Evolutionary conservation across 331 rosid species (phyloP).

Genomic region (Acacia pycnantha): DNA sequence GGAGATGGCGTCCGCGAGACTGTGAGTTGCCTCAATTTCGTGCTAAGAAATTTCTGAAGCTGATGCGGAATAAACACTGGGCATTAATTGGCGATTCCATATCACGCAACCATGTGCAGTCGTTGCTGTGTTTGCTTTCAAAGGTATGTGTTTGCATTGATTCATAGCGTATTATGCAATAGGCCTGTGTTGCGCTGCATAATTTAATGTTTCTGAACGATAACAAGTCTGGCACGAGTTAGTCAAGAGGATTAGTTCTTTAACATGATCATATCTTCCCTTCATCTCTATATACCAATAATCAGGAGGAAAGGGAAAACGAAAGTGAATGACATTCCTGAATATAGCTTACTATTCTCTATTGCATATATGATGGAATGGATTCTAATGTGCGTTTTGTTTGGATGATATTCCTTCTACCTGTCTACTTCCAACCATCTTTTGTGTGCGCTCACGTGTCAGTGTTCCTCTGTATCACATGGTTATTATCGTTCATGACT

Average conservation of each 20-base stretch:
- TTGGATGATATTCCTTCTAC: background rate
- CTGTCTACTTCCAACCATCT: background rate
- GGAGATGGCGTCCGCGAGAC: slow-evolving; percentile 85
- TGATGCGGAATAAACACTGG: slow-evolving; percentile 83
- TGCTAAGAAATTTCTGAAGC: slow-evolving; percentile 60
- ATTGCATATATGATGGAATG: background rate
- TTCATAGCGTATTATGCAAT: background rate
- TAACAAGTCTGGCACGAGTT: background rate
- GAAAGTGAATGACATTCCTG: background rate
- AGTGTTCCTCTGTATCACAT: background rate
- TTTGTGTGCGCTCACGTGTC: background rate
- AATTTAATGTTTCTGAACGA: background rate
- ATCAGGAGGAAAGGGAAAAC: background rate
- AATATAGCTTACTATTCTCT: background rate
- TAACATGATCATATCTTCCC: background rate
- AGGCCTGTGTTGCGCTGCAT: background rate
- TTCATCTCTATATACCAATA: background rate
- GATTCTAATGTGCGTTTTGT: background rate
- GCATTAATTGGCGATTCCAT: slow-evolving; percentile 95
- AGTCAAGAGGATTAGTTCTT: background rate
- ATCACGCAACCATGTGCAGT: slow-evolving; percentile 93
- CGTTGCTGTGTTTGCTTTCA: slow-evolving; percentile 82
- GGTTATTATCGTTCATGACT: slow-evolving; percentile 3
- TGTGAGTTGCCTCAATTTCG: slow-evolving; percentile 70
- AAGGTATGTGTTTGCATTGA: slow-evolving; percentile 48